Conservation (phyloP, 2,329 filamentous ascomycete species). For the Epichloe coenophiala region DNA sequence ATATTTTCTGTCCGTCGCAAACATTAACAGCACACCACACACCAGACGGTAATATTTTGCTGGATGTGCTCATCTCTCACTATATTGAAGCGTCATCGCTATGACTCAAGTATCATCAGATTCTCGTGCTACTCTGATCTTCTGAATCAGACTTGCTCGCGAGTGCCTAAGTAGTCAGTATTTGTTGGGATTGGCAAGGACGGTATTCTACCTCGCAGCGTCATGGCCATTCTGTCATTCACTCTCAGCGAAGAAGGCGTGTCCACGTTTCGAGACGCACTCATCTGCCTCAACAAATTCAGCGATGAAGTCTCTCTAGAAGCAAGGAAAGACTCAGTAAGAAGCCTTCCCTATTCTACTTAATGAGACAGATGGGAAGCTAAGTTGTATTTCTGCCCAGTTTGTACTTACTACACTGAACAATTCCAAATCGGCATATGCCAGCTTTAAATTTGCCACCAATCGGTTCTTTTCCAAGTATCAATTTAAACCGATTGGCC, state of each 20-base stretch:
- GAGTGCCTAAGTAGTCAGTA: neutral
- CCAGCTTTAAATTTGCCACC: constrained; percentile 54
- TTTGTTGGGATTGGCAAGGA: neutral
- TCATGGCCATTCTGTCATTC: constrained; percentile 55
- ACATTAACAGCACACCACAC: neutral
- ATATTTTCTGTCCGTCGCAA: too few relatives aligned
- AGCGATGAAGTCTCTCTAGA: constrained; percentile 68
- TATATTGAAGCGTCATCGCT: neutral
- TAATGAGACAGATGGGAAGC: neutral
- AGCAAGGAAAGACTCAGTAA: constrained; percentile 52
- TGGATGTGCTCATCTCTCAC: neutral
- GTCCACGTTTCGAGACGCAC: constrained; percentile 54
- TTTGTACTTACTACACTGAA: constrained; percentile 64
- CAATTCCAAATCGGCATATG: constrained; percentile 68
- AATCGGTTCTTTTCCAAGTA: constrained; percentile 62
- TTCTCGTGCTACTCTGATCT: neutral
- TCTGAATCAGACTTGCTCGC: neutral
- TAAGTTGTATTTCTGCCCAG: constrained; percentile 23
- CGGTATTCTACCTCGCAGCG: too few relatives aligned
- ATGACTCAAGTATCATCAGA: neutral
- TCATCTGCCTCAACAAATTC: constrained; percentile 66
- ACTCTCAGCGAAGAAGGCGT: constrained; percentile 63
- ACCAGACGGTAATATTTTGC: neutral
- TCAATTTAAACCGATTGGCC: constrained; percentile 42
- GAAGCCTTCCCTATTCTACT: neutral